Percentiles rank a stretch among this genome's conserved stretches.
These are phyloP conservation scores for Morella rubra DNA, from an alignment of 306 rosid genomes.

Conservation along the genomic window DNA sequence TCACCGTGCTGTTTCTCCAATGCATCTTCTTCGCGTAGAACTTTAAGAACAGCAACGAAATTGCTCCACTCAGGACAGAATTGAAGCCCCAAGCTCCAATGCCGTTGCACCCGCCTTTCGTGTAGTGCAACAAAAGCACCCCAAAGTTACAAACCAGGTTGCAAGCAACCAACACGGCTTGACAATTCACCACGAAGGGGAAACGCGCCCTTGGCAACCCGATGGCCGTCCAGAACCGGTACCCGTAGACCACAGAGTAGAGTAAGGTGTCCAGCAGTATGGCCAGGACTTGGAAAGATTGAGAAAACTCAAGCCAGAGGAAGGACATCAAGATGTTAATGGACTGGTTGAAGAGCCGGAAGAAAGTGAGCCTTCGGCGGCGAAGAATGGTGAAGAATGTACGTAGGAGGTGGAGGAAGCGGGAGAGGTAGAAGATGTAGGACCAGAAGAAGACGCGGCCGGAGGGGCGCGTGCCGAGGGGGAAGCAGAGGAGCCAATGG, in stretches of 20 bases:
- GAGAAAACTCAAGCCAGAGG: slow-evolving; percentile 78
- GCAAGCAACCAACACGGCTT: slow-evolving; percentile 37
- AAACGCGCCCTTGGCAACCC: slow-evolving; percentile 47
- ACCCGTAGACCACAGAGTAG: slow-evolving; percentile 50
- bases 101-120: slow-evolving; percentile 81
- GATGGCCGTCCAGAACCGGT: slow-evolving; percentile 54
- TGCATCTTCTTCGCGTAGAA: slow-evolving; percentile 37
- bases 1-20: slow-evolving; percentile 17
- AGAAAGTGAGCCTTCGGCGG: slow-evolving; percentile 44
- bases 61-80: slow-evolving; percentile 47
- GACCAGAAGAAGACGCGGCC: slow-evolving; percentile 93
- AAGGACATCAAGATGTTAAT: slow-evolving; percentile 51
- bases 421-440: slow-evolving; percentile 66
- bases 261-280: slow-evolving; percentile 47
- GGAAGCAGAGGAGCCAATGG: slow-evolving; percentile 84
- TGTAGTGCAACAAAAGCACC: slow-evolving; percentile 53
- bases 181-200: slow-evolving; percentile 39
- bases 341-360: slow-evolving; percentile 51
- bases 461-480: slow-evolving; percentile 65
- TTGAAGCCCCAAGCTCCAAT: slow-evolving; percentile 75
- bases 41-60: slow-evolving; percentile 52
- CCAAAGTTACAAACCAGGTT: slow-evolving; percentile 61
- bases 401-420: slow-evolving; percentile 57
- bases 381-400: slow-evolving; percentile 54
- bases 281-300: slow-evolving; percentile 64